A percentile compares a stretch with the other conserved stretches of the same genome.
Evolutionary conservation across 768 basidiomycete genomes (phyloP).

Genomic region (Tulasnella sp.): DNA sequence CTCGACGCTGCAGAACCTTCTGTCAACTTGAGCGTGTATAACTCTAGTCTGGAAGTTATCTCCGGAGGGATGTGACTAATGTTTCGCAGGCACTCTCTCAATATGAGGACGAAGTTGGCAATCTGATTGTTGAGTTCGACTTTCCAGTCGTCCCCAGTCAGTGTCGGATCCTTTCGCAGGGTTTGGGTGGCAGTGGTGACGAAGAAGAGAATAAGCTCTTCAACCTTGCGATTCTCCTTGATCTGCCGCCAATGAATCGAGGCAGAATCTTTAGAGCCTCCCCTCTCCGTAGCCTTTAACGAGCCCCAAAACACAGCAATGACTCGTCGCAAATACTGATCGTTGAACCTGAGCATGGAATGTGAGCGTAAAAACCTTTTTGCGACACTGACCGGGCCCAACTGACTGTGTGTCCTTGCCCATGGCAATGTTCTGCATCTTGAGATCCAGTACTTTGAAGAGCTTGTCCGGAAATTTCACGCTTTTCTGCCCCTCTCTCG

Average conservation of each 20-base stretch:
- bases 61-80: slow-evolving; percentile 77
- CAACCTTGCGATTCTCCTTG: slow-evolving; percentile 94
- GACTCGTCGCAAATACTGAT: slow-evolving; percentile 78
- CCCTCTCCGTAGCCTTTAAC: slow-evolving; percentile 1
- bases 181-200: slow-evolving; percentile 82
- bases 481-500: slow-evolving; percentile 63
- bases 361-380: background rate
- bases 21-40: slow-evolving; percentile 71
- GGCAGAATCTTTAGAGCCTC: background rate
- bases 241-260: slow-evolving; percentile 44
- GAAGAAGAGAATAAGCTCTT: slow-evolving; percentile 94
- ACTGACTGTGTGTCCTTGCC: slow-evolving; percentile 82
- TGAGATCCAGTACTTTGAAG: slow-evolving; percentile 80
- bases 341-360: slow-evolving; percentile 54
- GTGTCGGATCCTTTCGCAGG: slow-evolving; percentile 79
- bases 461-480: slow-evolving; percentile 93
- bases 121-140: slow-evolving; percentile 87
- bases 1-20: slow-evolving; percentile 54
- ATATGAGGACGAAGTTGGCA: slow-evolving; percentile 72
- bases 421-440: slow-evolving; percentile 86
- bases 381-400: background rate
- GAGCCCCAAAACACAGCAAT: slow-evolving; percentile 82
- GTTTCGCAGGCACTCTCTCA: slow-evolving; percentile 65
- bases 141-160: slow-evolving; percentile 80
- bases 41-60: slow-evolving; percentile 67